phyloP scores from a whole-genome alignment of 129 eudicot species.

The Chrysanthemum lavandulifolium region DNA sequence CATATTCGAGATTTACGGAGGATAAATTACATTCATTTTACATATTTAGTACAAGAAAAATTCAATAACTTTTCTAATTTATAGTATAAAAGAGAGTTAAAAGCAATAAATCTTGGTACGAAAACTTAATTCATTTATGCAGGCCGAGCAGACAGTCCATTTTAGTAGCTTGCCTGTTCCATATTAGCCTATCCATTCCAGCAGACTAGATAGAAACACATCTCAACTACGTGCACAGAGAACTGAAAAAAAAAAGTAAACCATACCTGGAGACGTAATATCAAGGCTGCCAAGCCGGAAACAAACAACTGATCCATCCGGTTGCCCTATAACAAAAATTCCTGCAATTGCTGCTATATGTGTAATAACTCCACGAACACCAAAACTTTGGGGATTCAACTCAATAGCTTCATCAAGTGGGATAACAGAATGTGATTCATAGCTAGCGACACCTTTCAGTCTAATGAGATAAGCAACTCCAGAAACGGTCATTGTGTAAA shows the following conservation, averaged over 20 bases:
- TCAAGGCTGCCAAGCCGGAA: conserved; percentile 76
- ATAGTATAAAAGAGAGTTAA: too few species aligned
- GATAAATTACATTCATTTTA: too few species aligned
- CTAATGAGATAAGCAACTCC: conserved; percentile 71
- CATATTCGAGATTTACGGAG: too few species aligned
- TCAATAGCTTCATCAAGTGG: conserved; percentile 54
- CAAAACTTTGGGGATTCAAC: conserved; percentile 42
- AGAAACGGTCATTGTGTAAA: conserved; percentile 55
- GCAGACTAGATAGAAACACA: background rate
- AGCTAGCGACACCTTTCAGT: conserved; percentile 42
- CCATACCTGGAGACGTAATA: conserved; percentile 59
- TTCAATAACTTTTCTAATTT: too few species aligned
- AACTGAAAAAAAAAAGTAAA: background rate
- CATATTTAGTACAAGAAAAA: too few species aligned
- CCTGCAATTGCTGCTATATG: conserved; percentile 69
- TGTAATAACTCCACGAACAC: conserved; percentile 55
- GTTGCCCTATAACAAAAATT: conserved; percentile 67
- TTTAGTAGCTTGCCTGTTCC: too few species aligned
- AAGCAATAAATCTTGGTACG: too few species aligned
- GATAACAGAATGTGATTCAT: conserved; percentile 51
- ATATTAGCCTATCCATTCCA: too few species aligned
- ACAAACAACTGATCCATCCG: conserved; percentile 68
- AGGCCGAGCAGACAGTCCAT: too few species aligned
- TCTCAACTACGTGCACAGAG: too few species aligned
- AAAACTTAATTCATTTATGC: too few species aligned